Base-by-base conservation (phyloP, 2,329 filamentous ascomycete genomes). In the Cladorrhinum sp. region DNA sequence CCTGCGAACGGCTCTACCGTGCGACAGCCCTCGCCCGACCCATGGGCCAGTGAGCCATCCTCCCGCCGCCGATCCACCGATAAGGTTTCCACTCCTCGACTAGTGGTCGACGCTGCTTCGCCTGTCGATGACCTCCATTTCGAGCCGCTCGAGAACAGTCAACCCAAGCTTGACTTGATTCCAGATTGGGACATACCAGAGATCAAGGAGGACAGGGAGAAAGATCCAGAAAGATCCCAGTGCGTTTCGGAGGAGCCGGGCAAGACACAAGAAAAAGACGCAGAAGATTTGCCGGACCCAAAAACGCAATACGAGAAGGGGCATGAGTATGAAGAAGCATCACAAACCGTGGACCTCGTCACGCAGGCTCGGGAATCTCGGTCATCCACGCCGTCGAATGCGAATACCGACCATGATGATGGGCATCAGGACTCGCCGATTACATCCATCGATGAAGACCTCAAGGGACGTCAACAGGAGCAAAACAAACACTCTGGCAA, bases 371-470 rank as follows among this genome's bases (percentile, higher is more conserved):
- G 51, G 18, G 61, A 62, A 14, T 67, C 67, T 0, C 64, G 65
- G 1, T 60, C 67, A 1, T 66, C 70, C 0, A 67, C 70, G 1
- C 59, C 62, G 3, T 73, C 71, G 1, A 67, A 65, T 42, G 68
- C 67, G n/a, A 70, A 66, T 9, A 71, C 72, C 55, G 73, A 72
- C 55, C 70, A 65, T 18, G 69, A 65, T 12, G 66, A 67, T 9
- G 73, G 73, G 0, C 70, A 68, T 2, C 74, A 73, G 56, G 77
- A 79, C 55, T 80, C 77, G 0, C 77, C 77, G 1, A 77, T 78
- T 2, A 80, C 77, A 0, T 79, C 78, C 0, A 72, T 78, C 57
- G 78, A 80, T 55, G 78, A 79, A 53, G 77, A 76, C 16, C 66
- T 70, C 1, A 71, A 65, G 14, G 60, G 61, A 20, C 70, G 68